These are phyloP conservation scores for Apiotrichum gamsii DNA, from an alignment of 1,284 basidiomycete species.

Conservation along the genomic window DNA sequence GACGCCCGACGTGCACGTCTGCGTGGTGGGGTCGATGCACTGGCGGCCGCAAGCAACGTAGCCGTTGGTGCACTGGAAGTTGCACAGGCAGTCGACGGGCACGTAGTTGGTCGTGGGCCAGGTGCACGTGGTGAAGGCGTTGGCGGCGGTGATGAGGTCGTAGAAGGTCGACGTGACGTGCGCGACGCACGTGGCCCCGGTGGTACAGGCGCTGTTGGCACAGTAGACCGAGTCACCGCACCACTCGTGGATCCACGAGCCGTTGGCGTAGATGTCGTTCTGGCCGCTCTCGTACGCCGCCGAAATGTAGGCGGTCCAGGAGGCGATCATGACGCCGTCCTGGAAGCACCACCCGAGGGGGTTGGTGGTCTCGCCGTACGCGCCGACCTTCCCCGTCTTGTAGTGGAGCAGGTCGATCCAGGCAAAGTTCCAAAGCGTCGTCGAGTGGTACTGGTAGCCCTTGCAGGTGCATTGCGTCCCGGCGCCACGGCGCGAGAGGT, in stretches of 20 bases:
- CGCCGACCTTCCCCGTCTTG: too few species aligned
- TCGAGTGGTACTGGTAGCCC: too few species aligned
- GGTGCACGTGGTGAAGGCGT: neutral
- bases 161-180: neutral
- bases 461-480: too few species aligned
- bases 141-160: neutral
- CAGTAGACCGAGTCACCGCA: neutral
- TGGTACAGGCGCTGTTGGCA: neutral
- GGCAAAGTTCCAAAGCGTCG: too few species aligned
- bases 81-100: neutral
- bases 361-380: too few species aligned
- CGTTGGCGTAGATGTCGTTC: neutral
- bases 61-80: neutral
- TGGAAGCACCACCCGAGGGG: neutral
- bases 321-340: neutral
- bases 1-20: constrained; percentile 1
- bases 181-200: neutral
- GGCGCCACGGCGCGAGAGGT: too few species aligned
- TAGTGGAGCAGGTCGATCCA: too few species aligned
- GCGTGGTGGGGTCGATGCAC: constrained; percentile 6
- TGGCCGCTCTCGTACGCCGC: neutral
- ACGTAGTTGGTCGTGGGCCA: neutral
- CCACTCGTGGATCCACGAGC: neutral
- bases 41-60: neutral
- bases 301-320: neutral